Percentiles rank a stretch among this genome's conserved stretches.
Evolutionary conservation across 208 protist genomes (phyloP).

Genomic region (Borovskyia barvae): DNA sequence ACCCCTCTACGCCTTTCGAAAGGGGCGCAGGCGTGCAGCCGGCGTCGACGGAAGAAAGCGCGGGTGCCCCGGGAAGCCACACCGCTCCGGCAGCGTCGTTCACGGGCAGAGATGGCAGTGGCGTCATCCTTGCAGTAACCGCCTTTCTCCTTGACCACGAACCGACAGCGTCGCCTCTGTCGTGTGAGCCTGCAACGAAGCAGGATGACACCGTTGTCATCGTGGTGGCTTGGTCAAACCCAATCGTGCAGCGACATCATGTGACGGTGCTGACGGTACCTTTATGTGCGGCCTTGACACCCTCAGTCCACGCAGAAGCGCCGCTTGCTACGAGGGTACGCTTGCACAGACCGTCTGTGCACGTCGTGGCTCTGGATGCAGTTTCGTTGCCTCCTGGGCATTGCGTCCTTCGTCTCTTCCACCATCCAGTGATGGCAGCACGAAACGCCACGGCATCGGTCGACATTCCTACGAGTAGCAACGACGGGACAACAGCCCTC

Average conservation of each 20-base stretch:
- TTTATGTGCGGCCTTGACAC: constrained; percentile 4
- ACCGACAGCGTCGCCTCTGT: not conserved
- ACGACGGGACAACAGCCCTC: not conserved
- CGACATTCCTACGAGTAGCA: no score
- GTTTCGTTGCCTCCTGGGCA: constrained; percentile 25
- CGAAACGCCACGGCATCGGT: no score
- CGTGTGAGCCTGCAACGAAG: not conserved
- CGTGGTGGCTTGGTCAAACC: constrained; percentile 22
- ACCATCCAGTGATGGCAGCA: no score
- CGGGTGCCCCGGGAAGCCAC: not conserved
- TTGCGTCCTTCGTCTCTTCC: constrained; percentile 34
- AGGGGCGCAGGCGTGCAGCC: not conserved
- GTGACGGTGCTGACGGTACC: constrained; percentile 16
- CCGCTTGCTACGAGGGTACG: not conserved
- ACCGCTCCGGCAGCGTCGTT: constrained; percentile 4
- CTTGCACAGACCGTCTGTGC: constrained; percentile 7
- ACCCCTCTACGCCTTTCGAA: constrained; percentile 14
- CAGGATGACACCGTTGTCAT: constrained; percentile 13
- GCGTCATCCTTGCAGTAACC: constrained; percentile 24
- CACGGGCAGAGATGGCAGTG: constrained; percentile 14
- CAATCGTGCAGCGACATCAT: constrained; percentile 18
- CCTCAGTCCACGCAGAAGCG: constrained; percentile 1
- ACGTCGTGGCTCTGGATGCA: constrained; percentile 24
- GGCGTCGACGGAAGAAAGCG: not conserved
- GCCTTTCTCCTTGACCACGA: constrained; percentile 6